phyloP scores from a whole-genome alignment of 805 yeast species.

The Kodamaea restingae region DNA sequence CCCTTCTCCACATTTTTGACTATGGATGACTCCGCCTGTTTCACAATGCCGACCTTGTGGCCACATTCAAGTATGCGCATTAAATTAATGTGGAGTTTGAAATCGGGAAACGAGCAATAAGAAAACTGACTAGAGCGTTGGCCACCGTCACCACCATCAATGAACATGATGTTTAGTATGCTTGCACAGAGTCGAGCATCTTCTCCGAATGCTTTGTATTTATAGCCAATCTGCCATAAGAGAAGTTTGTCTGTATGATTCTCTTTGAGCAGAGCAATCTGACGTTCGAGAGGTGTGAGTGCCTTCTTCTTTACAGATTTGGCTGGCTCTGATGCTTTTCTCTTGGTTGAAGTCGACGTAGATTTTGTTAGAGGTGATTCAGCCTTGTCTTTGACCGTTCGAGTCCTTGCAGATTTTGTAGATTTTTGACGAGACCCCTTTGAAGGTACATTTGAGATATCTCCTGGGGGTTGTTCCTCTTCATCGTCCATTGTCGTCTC shows the following conservation, averaged over 20 bases:
- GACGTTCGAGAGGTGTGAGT: slow-evolving; percentile 73
- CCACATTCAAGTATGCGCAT: slow-evolving; percentile 70
- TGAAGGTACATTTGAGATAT: no score
- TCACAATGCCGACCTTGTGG: slow-evolving; percentile 79
- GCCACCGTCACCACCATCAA: slow-evolving; percentile 64
- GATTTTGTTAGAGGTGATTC: background rate
- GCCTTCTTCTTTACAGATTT: slow-evolving; percentile 4
- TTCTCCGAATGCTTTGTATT: slow-evolving; percentile 78
- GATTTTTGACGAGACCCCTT: no score
- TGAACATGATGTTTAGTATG: slow-evolving; percentile 63
- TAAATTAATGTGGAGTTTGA: slow-evolving; percentile 67
- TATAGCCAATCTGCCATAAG: slow-evolving; percentile 88
- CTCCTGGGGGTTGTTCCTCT: no score
- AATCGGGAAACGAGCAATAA: slow-evolving; percentile 81
- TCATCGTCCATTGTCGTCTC: no score
- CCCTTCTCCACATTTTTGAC: slow-evolving; percentile 53
- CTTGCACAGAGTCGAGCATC: slow-evolving; percentile 74
- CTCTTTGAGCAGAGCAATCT: slow-evolving; percentile 62
- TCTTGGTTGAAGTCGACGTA: background rate
- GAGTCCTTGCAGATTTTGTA: no score
- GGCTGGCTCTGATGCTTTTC: background rate
- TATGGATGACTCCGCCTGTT: slow-evolving; percentile 79
- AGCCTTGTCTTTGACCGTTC: no score
- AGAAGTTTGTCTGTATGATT: slow-evolving; percentile 63
- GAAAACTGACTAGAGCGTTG: slow-evolving; percentile 60